Percentiles rank a stretch among this genome's conserved stretches.
Evolutionary conservation across 768 basidiomycete species (phyloP).

Genomic region (Collybia sordida): DNA sequence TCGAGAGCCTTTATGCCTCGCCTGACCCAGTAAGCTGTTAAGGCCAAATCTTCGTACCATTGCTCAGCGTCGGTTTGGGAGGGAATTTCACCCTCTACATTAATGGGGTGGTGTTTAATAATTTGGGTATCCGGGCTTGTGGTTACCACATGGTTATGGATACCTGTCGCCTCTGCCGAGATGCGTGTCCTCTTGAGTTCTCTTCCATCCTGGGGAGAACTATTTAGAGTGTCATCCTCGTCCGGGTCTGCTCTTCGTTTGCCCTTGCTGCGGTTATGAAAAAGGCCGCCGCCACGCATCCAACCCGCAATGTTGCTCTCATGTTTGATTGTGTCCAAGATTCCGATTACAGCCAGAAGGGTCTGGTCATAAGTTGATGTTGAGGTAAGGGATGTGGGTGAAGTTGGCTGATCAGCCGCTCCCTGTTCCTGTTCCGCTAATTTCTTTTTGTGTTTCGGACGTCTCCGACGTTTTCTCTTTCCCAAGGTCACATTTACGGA

Average conservation of each 20-base stretch:
- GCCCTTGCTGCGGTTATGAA: too few species aligned
- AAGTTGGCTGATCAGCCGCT: neutral
- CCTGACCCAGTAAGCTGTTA: constrained; percentile 49
- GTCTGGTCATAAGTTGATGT: constrained; percentile 44
- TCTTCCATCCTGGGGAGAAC: neutral
- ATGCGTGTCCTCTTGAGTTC: neutral
- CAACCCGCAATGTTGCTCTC: constrained; percentile 69
- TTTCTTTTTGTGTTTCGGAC: constrained; percentile 2
- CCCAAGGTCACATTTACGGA: constrained; percentile 7
- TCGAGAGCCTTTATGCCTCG: constrained; percentile 50
- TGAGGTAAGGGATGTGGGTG: neutral
- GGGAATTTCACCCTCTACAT: too few species aligned
- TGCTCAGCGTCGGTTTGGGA: constrained; percentile 8
- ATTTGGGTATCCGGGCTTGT: too few species aligned
- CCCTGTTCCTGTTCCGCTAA: neutral
- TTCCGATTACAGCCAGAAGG: constrained; percentile 65
- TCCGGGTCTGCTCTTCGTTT: neutral
- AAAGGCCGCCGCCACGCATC: constrained; percentile 52
- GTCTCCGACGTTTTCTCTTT: neutral
- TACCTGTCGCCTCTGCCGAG: neutral
- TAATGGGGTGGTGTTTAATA: too few species aligned
- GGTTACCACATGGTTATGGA: too few species aligned
- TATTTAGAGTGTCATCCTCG: neutral
- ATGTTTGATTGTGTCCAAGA: constrained; percentile 57
- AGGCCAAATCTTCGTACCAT: constrained; percentile 55